A percentile compares a stretch with the other conserved stretches of the same genome.
These are phyloP conservation scores for Colletotrichum orchidophilum DNA, from an alignment of 2,329 filamentous ascomycete species.

Conservation along the genomic window DNA sequence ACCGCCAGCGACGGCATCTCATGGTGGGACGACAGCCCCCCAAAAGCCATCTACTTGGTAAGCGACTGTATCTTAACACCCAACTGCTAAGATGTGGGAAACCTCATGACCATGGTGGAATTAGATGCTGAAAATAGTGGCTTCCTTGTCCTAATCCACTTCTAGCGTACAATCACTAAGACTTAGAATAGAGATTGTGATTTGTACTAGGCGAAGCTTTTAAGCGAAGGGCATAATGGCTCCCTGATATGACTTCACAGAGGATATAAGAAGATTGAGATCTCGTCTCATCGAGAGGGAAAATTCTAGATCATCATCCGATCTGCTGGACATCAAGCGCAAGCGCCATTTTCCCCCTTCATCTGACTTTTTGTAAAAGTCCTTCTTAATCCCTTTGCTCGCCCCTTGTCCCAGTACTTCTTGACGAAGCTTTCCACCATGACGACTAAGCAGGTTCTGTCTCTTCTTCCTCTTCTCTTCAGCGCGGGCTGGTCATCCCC, in stretches of 20 bases:
- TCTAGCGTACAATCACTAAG: not conserved
- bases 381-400: not conserved
- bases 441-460: constrained; percentile 27
- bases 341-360: not conserved
- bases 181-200: not conserved
- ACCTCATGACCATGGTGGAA: not conserved
- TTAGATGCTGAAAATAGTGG: constrained; percentile 9
- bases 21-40: not conserved
- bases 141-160: constrained; percentile 16
- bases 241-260: not conserved
- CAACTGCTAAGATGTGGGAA: not conserved
- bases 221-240: constrained; percentile 1
- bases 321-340: not conserved
- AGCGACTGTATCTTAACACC: constrained; percentile 9
- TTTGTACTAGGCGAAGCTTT: not conserved
- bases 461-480: constrained; percentile 22
- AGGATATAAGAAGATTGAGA: constrained; percentile 7
- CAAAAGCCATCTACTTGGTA: constrained; percentile 15
- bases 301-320: not conserved
- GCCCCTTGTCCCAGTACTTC: not conserved
- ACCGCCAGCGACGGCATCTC: not conserved
- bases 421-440: constrained; percentile 10
- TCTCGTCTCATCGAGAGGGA: not conserved
- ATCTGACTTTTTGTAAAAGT: not conserved
- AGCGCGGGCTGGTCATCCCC: constrained; percentile 21